Conservation (phyloP, 108 stramenopile genomes). For the Aurantiochytrium sp. region DNA sequence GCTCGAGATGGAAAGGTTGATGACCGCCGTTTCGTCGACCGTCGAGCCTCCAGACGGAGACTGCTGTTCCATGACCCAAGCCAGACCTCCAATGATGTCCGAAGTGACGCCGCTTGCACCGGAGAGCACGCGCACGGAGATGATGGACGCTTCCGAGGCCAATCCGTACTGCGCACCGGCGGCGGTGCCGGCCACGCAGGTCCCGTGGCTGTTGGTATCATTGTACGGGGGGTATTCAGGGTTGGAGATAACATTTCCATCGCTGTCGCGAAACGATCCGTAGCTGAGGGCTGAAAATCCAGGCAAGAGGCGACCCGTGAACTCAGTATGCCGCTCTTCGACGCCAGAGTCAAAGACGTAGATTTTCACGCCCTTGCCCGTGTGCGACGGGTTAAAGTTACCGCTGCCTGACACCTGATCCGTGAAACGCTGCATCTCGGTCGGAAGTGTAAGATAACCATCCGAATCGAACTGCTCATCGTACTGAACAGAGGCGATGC, state of each 20-base stretch:
- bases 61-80: background rate
- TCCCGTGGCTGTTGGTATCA: slow-evolving; percentile 19
- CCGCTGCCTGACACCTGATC: background rate
- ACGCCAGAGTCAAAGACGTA: slow-evolving; percentile 15
- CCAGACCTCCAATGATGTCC: background rate
- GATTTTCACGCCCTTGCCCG: background rate
- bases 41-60: background rate
- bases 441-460: background rate
- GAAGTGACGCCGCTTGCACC: background rate
- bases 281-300: background rate
- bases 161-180: background rate
- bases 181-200: slow-evolving; percentile 22
- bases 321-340: background rate
- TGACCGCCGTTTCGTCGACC: background rate
- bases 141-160: background rate
- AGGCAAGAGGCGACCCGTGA: background rate
- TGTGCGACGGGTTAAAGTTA: background rate
- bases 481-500: background rate
- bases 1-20: slow-evolving; percentile 16
- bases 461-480: background rate
- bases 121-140: background rate
- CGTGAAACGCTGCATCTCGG: background rate
- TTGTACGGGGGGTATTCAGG: background rate
- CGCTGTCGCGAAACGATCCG: background rate
- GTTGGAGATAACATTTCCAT: background rate